These are phyloP conservation scores for Sporothrix luriei DNA, from an alignment of 2,329 filamentous ascomycete species.

Conservation along the genomic window DNA sequence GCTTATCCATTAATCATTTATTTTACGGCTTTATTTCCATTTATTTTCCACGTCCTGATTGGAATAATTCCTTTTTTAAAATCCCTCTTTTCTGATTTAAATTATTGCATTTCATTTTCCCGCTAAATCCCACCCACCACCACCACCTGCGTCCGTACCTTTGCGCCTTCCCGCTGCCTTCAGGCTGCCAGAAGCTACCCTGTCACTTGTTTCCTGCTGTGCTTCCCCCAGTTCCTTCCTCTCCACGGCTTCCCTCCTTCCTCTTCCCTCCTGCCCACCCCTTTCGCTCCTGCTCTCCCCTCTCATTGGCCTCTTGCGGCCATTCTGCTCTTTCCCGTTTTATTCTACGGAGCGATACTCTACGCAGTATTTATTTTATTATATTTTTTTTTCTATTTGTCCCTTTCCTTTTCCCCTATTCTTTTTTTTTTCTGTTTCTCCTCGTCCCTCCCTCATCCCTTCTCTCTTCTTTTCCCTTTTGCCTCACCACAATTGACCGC, in stretches of 20 bases:
- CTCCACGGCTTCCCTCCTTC: neutral
- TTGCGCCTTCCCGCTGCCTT: neutral
- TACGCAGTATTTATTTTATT: constrained; percentile 1
- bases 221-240: constrained; percentile 6
- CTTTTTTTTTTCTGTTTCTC: constrained; percentile 37
- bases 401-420: constrained; percentile 37
- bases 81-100: constrained; percentile 1
- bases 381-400: constrained; percentile 20
- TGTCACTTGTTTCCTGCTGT: constrained; percentile 16
- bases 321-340: neutral
- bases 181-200: neutral
- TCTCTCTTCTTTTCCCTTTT: neutral
- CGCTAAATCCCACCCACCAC: constrained; percentile 28
- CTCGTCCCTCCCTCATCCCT: neutral
- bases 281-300: neutral
- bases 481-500: neutral
- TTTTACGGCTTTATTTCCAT: constrained; percentile 19
- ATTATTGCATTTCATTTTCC: constrained; percentile 28
- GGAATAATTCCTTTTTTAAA: constrained; percentile 16
- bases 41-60: constrained; percentile 12
- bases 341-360: neutral
- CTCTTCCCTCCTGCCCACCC: neutral
- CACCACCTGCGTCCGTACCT: constrained; percentile 20
- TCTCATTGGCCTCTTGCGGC: neutral
- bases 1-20: neutral